phyloP scores from a whole-genome alignment of 805 yeast genomes.

The Wilhelminamyces savonicus region DNA sequence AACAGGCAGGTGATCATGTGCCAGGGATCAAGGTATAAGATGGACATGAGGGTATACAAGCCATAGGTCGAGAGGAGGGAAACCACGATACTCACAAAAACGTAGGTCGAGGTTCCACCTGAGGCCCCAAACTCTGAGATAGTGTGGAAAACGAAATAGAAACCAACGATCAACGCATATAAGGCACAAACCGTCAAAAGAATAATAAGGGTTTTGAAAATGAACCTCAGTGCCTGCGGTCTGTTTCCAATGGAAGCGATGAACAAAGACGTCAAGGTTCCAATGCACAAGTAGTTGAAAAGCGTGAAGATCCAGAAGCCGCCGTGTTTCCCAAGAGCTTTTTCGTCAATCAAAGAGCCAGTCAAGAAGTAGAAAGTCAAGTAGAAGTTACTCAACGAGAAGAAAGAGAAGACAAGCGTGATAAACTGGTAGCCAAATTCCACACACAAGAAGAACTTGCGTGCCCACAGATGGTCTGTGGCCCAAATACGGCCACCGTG shows the following conservation, averaged over 20 bases:
- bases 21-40: slow-evolving; percentile 93
- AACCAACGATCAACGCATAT: slow-evolving; percentile 77
- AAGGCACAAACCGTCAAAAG: slow-evolving; percentile 72
- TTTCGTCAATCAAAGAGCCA: slow-evolving; percentile 45
- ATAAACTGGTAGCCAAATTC: slow-evolving; percentile 19
- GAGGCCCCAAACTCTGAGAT: slow-evolving; percentile 32
- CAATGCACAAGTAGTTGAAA: slow-evolving; percentile 77
- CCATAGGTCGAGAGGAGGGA: slow-evolving; percentile 91
- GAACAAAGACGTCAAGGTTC: slow-evolving; percentile 81
- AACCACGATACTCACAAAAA: slow-evolving; percentile 71
- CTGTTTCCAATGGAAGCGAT: slow-evolving; percentile 94
- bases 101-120: slow-evolving; percentile 39
- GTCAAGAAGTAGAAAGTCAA: slow-evolving; percentile 21
- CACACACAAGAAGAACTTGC: slow-evolving; percentile 18
- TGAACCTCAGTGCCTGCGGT: slow-evolving; percentile 88
- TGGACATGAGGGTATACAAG: slow-evolving; percentile 71
- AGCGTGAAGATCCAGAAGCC: slow-evolving; percentile 81
- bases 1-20: slow-evolving; percentile 81
- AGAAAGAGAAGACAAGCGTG: slow-evolving; percentile 16
- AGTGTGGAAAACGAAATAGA: slow-evolving; percentile 66
- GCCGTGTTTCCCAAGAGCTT: slow-evolving; percentile 51
- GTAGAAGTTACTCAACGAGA: slow-evolving; percentile 21
- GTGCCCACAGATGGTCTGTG: slow-evolving; percentile 15
- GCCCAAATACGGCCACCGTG: slow-evolving; percentile 17
- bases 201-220: slow-evolving; percentile 69